Conservation (phyloP, 345 rosid genomes). For the Rhodamnia rubescens region DNA sequence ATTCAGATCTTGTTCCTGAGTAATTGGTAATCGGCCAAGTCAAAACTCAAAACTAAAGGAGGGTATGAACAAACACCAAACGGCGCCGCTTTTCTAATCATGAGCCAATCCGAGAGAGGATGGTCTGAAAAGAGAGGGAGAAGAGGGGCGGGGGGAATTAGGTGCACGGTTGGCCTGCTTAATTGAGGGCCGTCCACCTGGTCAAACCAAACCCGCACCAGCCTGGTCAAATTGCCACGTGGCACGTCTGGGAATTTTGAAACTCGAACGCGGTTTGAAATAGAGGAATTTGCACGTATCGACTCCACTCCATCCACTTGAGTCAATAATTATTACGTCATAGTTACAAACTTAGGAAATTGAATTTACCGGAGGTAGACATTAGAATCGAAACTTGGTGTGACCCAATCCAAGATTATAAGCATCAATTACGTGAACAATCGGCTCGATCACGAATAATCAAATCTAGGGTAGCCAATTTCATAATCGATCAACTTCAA, state of each 20-base stretch:
- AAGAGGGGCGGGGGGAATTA: neutral
- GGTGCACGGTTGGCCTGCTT: neutral
- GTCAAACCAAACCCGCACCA: neutral
- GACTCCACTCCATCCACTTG: neutral
- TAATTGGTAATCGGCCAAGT: neutral
- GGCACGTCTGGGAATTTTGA: fast-evolving
- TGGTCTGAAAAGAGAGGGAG: neutral
- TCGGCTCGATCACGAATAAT: neutral
- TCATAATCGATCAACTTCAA: fast-evolving
- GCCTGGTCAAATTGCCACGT: neutral
- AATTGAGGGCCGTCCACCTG: neutral
- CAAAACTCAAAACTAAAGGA: neutral
- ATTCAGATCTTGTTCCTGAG: neutral
- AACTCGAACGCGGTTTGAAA: neutral
- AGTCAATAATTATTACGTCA: neutral
- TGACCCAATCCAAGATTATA: neutral
- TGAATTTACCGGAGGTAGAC: neutral
- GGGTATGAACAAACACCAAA: neutral
- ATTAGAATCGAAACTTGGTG: neutral
- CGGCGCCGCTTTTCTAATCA: neutral
- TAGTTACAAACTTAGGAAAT: neutral
- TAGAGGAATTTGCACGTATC: neutral
- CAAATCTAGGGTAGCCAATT: neutral
- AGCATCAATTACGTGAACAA: neutral
- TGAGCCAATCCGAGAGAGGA: neutral